Base-by-base conservation (phyloP, 2,329 filamentous ascomycete species). In the Colletotrichum spinosum region DNA sequence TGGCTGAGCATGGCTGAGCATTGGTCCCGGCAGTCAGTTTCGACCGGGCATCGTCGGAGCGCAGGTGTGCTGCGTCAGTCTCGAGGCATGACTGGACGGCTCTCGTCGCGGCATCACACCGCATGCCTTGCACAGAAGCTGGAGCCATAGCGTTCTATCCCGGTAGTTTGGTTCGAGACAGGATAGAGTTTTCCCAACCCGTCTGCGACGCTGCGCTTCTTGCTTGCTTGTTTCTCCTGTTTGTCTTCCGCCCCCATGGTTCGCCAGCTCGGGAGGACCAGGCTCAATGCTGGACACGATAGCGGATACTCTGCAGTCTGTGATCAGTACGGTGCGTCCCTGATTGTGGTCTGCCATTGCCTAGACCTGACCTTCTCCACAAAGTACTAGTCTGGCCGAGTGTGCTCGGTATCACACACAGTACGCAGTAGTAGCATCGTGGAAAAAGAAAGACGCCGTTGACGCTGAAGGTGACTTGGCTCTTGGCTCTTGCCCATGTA, bases 151-250 rank as follows among this genome's bases (percentile, higher is more conserved):
- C 53, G 59, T 39, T 12, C 39, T 46, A 62, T 62, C 59, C 59
- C 59, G 35, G 59, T 53, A 62, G 59, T 46, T 57, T 62, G 59
- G 59, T 38, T 57, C 59, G 53, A 57, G 59, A 62, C 59, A 34
- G 39, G 45, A 33, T 51, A 57, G 59, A 62, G 52, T 62, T 51
- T 44, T n/a, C 25, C 4, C 10, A 51, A 15, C 39, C 25, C 25
- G 25, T 8, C 17, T 51, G 49, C 34, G 9, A 13, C 13, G 34
- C 15, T n/a, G 42, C 8, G 13, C 25, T 15, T 46, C 44, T 17
- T 10, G 46, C 17, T 34, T 25, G 25, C 25, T 25, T 25, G 25
- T 25, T 25, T 25, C 37, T 38, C 35, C 10, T 17, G 15, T 42
- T 8, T 42, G 38, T 37, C 33, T 55, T 42, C 25, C 52, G 39